phyloP scores from a whole-genome alignment of 495 filamentous ascomycete genomes.

The Podospora bellae-mahoneyi region DNA sequence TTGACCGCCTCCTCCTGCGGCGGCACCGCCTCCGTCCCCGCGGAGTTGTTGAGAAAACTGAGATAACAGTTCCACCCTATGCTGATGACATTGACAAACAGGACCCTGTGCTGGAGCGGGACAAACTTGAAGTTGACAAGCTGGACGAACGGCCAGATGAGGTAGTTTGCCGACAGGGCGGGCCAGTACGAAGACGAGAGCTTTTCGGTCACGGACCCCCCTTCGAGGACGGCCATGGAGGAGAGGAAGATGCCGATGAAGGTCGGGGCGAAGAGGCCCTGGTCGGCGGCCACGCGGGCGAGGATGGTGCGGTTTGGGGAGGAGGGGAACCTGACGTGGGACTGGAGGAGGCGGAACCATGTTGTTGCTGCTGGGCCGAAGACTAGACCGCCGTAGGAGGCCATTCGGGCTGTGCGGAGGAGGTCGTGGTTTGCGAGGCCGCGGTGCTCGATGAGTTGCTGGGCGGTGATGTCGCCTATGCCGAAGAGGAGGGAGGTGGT shows the following conservation, averaged over 20 bases:
- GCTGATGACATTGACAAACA: conserved; percentile 82
- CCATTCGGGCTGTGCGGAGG: conserved; percentile 82
- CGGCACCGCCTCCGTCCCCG: not conserved
- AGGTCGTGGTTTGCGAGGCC: conserved; percentile 78
- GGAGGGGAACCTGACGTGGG: conserved; percentile 59
- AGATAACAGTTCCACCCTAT: conserved; percentile 96
- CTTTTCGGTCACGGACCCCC: conserved; percentile 66
- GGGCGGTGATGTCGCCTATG: conserved; percentile 86
- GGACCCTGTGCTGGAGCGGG: conserved; percentile 76
- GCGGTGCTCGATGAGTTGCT: conserved; percentile 83
- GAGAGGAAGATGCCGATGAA: conserved; percentile 80
- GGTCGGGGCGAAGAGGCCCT: conserved; percentile 77
- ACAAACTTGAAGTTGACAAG: conserved; percentile 86
- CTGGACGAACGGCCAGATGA: conserved; percentile 92
- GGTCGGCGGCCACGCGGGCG: conserved; percentile 79
- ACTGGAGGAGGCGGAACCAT: conserved; percentile 72
- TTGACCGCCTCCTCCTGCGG: not conserved
- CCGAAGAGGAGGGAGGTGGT: conserved; percentile 88
- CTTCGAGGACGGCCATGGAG: conserved; percentile 87
- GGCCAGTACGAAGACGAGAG: conserved; percentile 61
- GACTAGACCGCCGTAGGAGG: conserved; percentile 80
- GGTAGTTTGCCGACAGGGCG: conserved; percentile 78
- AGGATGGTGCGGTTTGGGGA: conserved; percentile 66
- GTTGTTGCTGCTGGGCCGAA: conserved; percentile 89
- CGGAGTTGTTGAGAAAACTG: conserved; percentile 69